A percentile compares a stretch with the other conserved stretches of the same genome.
Conservation (phyloP, 1,139 yeast genomes). For the Protomyces inouyei region DNA sequence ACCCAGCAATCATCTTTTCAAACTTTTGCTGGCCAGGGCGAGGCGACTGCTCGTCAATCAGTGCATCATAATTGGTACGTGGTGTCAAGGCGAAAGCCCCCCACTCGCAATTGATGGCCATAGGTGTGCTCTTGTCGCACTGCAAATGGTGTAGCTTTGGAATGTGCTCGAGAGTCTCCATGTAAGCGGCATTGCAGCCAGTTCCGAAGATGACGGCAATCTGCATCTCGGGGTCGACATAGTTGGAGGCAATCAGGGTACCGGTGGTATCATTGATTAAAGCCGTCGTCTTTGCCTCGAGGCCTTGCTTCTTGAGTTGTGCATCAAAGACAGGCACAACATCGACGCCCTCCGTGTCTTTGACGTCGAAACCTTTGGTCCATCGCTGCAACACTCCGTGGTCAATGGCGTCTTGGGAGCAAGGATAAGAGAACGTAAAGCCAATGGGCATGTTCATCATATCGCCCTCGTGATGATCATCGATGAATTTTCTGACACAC, state of each 20-base stretch:
- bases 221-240: conserved; percentile 79
- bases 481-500: conserved; percentile 60
- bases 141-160: conserved; percentile 82
- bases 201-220: conserved; percentile 98
- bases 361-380: conserved; percentile 97
- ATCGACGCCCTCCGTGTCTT: conserved; percentile 88
- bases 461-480: conserved; percentile 47
- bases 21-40: conserved; percentile 95
- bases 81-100: conserved; percentile 72
- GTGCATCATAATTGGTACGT: conserved; percentile 79
- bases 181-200: conserved; percentile 91
- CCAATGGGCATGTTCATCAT: conserved; percentile 63
- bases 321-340: conserved; percentile 86
- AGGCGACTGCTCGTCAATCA: conserved; percentile 79
- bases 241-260: conserved; percentile 91
- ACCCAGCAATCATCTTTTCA: conserved; percentile 97
- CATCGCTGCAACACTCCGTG: conserved; percentile 87
- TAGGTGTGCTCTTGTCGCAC: conserved; percentile 58
- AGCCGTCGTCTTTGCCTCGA: conserved; percentile 85
- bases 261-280: conserved; percentile 96
- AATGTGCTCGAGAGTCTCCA: conserved; percentile 66
- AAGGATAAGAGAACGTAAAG: conserved; percentile 93
- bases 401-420: conserved; percentile 70
- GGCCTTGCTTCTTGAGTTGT: conserved; percentile 56
- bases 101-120: conserved; percentile 98